Conservation (phyloP, 208 protist species). For the Naegleria gruberi region DNA sequence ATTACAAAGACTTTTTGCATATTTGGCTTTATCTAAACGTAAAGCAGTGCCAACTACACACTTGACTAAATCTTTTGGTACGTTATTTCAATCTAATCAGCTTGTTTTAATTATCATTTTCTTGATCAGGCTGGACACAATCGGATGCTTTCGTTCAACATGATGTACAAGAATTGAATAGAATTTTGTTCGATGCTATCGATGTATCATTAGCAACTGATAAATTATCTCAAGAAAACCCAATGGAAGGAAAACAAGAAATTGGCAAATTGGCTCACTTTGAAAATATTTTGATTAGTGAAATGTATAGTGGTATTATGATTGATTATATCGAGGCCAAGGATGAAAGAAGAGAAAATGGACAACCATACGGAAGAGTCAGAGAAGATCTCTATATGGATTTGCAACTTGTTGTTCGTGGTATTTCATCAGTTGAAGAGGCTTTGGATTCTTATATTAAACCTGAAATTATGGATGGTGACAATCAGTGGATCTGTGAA, state of each 20-base stretch:
- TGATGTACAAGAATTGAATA: slow-evolving; percentile 77
- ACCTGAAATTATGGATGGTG: slow-evolving; percentile 63
- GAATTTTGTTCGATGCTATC: slow-evolving; percentile 61
- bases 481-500: slow-evolving; percentile 73
- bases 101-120: slow-evolving; percentile 59
- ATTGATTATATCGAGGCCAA: slow-evolving; percentile 54
- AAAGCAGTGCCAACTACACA: background rate
- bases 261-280: slow-evolving; percentile 45
- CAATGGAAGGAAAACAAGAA: slow-evolving; percentile 69
- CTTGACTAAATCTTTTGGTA: slow-evolving; percentile 30
- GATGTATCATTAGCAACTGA: background rate
- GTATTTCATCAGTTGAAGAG: slow-evolving; percentile 56
- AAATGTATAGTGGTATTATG: slow-evolving; percentile 61
- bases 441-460: slow-evolving; percentile 54
- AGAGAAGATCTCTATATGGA: slow-evolving; percentile 69
- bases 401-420: slow-evolving; percentile 66
- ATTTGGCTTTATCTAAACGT: slow-evolving; percentile 57
- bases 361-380: slow-evolving; percentile 44
- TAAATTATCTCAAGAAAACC: background rate
- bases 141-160: slow-evolving; percentile 75
- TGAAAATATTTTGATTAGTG: slow-evolving; percentile 16
- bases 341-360: background rate
- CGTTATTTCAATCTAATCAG: slow-evolving; percentile 8
- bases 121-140: slow-evolving; percentile 68
- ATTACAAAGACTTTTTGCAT: slow-evolving; percentile 69